phyloP scores from a whole-genome alignment of 1,284 basidiomycete species.

The Cutaneotrichosporon sp. region DNA sequence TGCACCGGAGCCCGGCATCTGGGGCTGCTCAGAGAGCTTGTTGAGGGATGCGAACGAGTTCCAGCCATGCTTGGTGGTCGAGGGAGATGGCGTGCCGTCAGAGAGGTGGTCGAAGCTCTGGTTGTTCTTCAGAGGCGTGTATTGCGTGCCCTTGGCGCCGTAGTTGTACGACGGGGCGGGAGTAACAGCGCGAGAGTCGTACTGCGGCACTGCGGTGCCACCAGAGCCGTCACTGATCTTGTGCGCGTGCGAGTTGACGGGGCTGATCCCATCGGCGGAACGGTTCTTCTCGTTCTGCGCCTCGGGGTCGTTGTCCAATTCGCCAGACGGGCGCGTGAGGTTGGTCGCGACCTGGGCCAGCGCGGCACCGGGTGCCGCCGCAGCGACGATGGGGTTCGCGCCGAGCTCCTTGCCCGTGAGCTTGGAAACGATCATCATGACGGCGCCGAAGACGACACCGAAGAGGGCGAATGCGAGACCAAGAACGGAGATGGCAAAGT shows the following conservation, averaged over 20 bases:
- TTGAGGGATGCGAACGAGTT: conserved; percentile 12
- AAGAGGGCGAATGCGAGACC: conserved; percentile 25
- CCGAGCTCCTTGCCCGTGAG: conserved; percentile 17
- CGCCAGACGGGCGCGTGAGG: conserved; percentile 1
- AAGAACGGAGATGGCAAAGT: conserved; percentile 21
- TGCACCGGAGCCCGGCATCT: conserved; percentile 8
- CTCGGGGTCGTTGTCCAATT: neutral
- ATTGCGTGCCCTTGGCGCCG: conserved; percentile 1
- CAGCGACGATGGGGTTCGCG: conserved; percentile 10
- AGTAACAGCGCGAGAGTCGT: conserved; percentile 9
- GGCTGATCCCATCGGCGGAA: neutral
- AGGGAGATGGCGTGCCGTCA: conserved; percentile 1
- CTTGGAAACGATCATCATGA: conserved; percentile 17
- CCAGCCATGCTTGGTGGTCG: conserved; percentile 5
- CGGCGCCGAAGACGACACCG: conserved; percentile 20
- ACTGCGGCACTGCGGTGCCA: neutral
- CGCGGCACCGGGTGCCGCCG: conserved; percentile 1
- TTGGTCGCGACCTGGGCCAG: conserved; percentile 10
- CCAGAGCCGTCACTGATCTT: neutral
- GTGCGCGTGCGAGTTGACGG: neutral
- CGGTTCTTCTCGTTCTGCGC: conserved; percentile 1
- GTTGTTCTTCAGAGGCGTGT: conserved; percentile 13
- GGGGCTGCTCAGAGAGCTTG: conserved; percentile 7
- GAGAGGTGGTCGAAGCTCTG: conserved; percentile 13
- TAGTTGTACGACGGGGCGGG: conserved; percentile 11